A percentile compares a stretch with the other conserved stretches of the same genome.
Evolutionary conservation across 768 basidiomycete genomes (phyloP).

Genomic region (Hygrocybe punicea): DNA sequence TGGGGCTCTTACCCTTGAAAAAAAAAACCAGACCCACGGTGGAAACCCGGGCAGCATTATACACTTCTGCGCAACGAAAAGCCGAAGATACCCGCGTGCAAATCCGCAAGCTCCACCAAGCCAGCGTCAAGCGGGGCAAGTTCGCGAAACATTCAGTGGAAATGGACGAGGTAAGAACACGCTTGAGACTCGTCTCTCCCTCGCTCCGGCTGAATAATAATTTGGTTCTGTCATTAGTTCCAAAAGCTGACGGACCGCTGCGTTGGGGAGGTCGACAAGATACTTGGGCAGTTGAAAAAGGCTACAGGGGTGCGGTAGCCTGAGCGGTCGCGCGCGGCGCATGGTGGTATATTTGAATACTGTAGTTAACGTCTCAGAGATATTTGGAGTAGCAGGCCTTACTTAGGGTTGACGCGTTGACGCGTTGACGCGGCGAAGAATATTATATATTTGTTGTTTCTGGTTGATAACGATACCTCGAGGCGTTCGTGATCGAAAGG

Average conservation of each 20-base stretch:
- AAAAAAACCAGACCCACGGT: constrained; percentile 64
- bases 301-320: constrained; percentile 39
- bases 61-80: constrained; percentile 53
- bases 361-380: no score
- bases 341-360: no score
- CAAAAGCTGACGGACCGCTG: constrained; percentile 67
- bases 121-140: constrained; percentile 64
- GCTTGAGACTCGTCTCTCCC: constrained; percentile 25
- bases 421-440: no score
- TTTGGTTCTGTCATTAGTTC: constrained; percentile 46
- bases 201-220: no score
- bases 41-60: constrained; percentile 59
- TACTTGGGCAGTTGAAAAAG: constrained; percentile 62
- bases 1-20: no score
- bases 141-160: constrained; percentile 68
- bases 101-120: constrained; percentile 66
- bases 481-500: no score
- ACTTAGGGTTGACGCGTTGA: no score
- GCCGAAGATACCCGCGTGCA: constrained; percentile 76
- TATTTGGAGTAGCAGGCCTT: no score
- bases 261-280: constrained; percentile 62
- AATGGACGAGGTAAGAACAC: constrained; percentile 74
- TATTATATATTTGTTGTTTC: no score
- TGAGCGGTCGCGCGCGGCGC: no score
- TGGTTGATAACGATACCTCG: no score